phyloP scores from a whole-genome alignment of 352 stramenopile genomes.

The Pythium dissotocum region DNA sequence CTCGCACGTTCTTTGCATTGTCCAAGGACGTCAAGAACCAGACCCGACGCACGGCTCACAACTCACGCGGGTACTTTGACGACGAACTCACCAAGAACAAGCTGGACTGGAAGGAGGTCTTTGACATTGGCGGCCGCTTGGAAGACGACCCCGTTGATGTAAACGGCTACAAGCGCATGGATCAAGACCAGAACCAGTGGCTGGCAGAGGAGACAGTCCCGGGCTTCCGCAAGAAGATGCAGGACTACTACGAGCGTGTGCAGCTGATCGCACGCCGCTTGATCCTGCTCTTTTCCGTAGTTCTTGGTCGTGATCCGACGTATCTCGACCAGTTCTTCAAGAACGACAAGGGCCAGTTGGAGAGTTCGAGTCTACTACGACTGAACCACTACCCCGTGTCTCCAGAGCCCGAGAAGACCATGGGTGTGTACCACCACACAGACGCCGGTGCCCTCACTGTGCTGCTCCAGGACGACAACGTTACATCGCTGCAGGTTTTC shows the following conservation, averaged over 20 bases:
- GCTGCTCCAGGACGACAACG: slow-evolving; percentile 59
- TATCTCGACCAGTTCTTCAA: slow-evolving; percentile 67
- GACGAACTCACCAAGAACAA: slow-evolving; percentile 94
- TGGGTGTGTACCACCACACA: slow-evolving; percentile 64
- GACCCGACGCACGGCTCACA: slow-evolving; percentile 65
- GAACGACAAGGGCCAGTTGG: slow-evolving; percentile 10
- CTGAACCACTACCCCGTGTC: slow-evolving; percentile 91
- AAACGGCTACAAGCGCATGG: slow-evolving; percentile 48
- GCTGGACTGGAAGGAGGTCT: slow-evolving; percentile 91
- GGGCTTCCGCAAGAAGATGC: slow-evolving; percentile 51
- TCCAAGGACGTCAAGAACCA: slow-evolving; percentile 48
- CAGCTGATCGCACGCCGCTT: slow-evolving; percentile 47
- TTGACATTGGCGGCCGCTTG: slow-evolving; percentile 62
- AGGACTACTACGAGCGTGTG: slow-evolving; percentile 44
- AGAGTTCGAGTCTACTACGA: slow-evolving; percentile 87
- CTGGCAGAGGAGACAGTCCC: slow-evolving; percentile 40
- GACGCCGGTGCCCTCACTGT: slow-evolving; percentile 58
- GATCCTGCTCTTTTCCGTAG: slow-evolving; percentile 55
- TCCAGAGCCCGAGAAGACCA: slow-evolving; percentile 43
- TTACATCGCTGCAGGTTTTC: slow-evolving; percentile 54
- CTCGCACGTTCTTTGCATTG: slow-evolving; percentile 83
- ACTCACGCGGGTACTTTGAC: slow-evolving; percentile 92
- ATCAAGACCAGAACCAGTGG: slow-evolving; percentile 87
- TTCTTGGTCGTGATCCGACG: slow-evolving; percentile 41
- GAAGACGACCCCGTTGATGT: slow-evolving; percentile 44